phyloP scores from a whole-genome alignment of 148 eudicot species.

The Mesembryanthemum crystallinum region DNA sequence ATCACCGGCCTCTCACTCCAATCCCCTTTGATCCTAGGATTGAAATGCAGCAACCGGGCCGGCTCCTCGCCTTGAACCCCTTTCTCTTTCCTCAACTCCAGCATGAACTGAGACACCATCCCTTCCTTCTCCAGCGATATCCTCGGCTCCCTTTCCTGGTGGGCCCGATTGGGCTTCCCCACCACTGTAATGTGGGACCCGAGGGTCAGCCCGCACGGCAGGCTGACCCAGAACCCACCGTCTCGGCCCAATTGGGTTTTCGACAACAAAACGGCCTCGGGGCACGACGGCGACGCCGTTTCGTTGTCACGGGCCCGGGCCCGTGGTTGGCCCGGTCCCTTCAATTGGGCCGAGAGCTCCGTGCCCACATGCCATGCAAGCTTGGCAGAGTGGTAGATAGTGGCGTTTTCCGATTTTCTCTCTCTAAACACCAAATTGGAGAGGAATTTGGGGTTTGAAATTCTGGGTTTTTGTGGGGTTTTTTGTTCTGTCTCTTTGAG shows the following conservation, averaged over 20 bases:
- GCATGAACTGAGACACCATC: conserved; percentile 75
- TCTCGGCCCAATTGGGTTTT: conserved; percentile 27
- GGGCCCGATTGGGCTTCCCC: conserved; percentile 62
- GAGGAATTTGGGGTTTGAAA: conserved; percentile 13
- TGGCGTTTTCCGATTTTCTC: conserved; percentile 6
- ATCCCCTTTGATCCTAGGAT: conserved; percentile 84
- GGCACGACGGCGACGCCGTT: conserved; percentile 32
- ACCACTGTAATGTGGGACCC: conserved; percentile 82
- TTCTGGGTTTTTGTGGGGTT: conserved; percentile 10
- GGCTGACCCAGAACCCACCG: conserved; percentile 27
- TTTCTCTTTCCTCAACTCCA: conserved; percentile 63
- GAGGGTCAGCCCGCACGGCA: conserved; percentile 65
- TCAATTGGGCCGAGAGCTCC: conserved; percentile 41
- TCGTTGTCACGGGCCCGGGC: not conserved
- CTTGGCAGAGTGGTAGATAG: conserved; percentile 42
- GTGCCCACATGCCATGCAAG: conserved; percentile 52
- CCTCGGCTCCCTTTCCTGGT: conserved; percentile 39
- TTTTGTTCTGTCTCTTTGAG: conserved; percentile 13
- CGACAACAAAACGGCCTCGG: conserved; percentile 33
- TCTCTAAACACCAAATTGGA: conserved; percentile 28
- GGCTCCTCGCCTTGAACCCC: conserved; percentile 51
- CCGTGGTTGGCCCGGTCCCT: conserved; percentile 5
- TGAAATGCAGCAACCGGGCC: conserved; percentile 70
- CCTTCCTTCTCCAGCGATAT: conserved; percentile 39
- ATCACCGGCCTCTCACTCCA: conserved; percentile 74